Conservation (phyloP, 2,329 filamentous ascomycete genomes). For the Penicillium sp. region DNA sequence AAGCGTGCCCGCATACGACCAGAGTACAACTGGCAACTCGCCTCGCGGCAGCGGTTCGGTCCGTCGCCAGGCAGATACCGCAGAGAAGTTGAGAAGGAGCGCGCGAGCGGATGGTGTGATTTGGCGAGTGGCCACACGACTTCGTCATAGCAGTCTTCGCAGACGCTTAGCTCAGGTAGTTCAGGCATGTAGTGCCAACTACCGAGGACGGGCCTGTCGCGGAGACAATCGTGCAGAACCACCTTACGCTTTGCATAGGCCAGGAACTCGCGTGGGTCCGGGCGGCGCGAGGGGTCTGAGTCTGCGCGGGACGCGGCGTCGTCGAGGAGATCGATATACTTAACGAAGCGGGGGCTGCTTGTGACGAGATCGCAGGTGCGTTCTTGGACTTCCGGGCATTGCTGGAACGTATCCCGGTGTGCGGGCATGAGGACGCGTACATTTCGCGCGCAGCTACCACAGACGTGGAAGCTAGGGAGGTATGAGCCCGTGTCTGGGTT, state of each 20-base stretch:
- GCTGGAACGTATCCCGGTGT: slow-evolving; percentile 66
- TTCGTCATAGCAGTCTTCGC: slow-evolving; percentile 82
- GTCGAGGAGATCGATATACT: slow-evolving; percentile 61
- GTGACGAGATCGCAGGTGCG: slow-evolving; percentile 73
- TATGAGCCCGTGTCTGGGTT: slow-evolving; percentile 67
- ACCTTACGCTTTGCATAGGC: slow-evolving; percentile 65
- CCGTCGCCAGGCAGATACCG: slow-evolving; percentile 60
- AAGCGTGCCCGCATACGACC: slow-evolving; percentile 77
- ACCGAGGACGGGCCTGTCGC: slow-evolving; percentile 64
- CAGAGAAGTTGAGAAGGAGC: slow-evolving; percentile 66
- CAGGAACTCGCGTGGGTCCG: slow-evolving; percentile 65
- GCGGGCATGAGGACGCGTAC: slow-evolving; percentile 74
- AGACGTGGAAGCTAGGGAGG: slow-evolving; percentile 74
- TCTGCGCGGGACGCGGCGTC: slow-evolving; percentile 52
- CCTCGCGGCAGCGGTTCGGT: slow-evolving; percentile 37
- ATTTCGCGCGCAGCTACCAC: slow-evolving; percentile 71
- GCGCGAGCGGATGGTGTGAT: slow-evolving; percentile 60
- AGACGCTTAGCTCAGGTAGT: slow-evolving; percentile 79
- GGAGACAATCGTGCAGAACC: slow-evolving; percentile 64
- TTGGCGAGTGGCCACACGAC: slow-evolving; percentile 71
- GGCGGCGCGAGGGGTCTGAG: slow-evolving; percentile 37
- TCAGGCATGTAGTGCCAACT: slow-evolving; percentile 79
- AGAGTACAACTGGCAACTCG: slow-evolving; percentile 79
- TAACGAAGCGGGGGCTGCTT: slow-evolving; percentile 58
- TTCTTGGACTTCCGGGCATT: slow-evolving; percentile 51